Base-by-base conservation (phyloP, 768 basidiomycete species). In the Pisolithus sp. region DNA sequence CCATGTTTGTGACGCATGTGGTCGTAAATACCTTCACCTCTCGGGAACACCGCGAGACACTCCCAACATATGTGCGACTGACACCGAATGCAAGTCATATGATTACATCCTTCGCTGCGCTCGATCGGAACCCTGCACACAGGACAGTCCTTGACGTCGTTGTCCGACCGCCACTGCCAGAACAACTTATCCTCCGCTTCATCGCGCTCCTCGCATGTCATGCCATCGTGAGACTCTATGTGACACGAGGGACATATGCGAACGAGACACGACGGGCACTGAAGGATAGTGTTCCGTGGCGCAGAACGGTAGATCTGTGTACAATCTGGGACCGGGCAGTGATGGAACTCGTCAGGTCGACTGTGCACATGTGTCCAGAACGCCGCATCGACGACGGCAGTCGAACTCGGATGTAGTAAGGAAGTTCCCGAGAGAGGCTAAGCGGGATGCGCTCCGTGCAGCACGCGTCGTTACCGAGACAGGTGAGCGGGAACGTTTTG, bases 321-420 rank as follows among this genome's bases (percentile, higher is more conserved):
- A 58, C 89, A 92, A 62, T 91, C 86, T 0, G 89, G 83, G 0
- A 87, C 83, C 0, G 89, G 89, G 66, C 89, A 92, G 57, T 81
- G 83, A 53, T 79, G 75, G 57, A 85, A 85, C 52, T 89, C 83
- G 7, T 74, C 67, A 0, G 85, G 73, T 36, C 76, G 77, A 2
- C 76, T 67, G 53, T 83, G 79, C 18, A 88, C 71, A 59, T 89
- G 73, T 0, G 76, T 64, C n/a, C 78, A 70, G 57, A 85, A 83
- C 0, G 87, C 77, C 0, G 85, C 78, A 12, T 79, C 71, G 17
- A 79, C 68, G 31, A 90, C 57, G 0, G 75, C 69, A n/a, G 24
- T 79, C 72, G 59, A 87, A 81, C 20, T 86, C 78, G 2, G 62
- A 62, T 0, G 77, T 61, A 0, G 76, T 59, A 5, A 91, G 72